Evolutionary conservation across 345 rosid genomes (phyloP).

Genomic region (Boechera stricta): DNA sequence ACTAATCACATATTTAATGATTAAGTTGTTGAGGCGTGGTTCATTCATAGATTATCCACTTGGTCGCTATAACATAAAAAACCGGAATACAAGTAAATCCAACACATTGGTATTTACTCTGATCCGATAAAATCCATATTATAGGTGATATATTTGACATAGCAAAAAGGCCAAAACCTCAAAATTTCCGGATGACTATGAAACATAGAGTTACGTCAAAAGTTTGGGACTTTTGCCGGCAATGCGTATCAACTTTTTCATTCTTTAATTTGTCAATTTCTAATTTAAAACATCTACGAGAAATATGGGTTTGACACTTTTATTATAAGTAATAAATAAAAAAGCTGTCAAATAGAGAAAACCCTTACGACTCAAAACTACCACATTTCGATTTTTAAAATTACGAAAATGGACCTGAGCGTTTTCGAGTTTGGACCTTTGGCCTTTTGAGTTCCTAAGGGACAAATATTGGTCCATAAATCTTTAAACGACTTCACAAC

Average conservation of each 20-base stretch:
- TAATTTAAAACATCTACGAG: background rate
- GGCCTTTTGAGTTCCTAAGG: conserved; percentile 53
- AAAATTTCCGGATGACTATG: conserved; percentile 33
- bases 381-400: background rate
- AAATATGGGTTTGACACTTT: conserved; percentile 15
- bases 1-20: background rate
- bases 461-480: conserved; percentile 39
- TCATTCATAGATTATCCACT: conserved; percentile 16
- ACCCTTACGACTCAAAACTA: conserved; percentile 36
- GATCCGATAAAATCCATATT: conserved; percentile 18
- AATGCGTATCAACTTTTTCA: conserved; percentile 20
- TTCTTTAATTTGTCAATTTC: background rate
- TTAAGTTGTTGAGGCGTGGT: conserved; percentile 9
- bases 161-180: conserved; percentile 14
- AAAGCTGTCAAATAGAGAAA: conserved; percentile 10
- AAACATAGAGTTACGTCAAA: conserved; percentile 40
- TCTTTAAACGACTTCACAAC: background rate
- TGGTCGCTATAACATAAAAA: background rate
- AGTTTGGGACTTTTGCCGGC: conserved; percentile 41
- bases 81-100: background rate
- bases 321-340: conserved; percentile 4
- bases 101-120: background rate
- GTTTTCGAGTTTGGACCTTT: conserved; percentile 38
- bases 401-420: conserved; percentile 30
- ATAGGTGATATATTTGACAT: background rate